phyloP scores from a whole-genome alignment of 352 stramenopile genomes.

The Phytopythium ostracodes region DNA sequence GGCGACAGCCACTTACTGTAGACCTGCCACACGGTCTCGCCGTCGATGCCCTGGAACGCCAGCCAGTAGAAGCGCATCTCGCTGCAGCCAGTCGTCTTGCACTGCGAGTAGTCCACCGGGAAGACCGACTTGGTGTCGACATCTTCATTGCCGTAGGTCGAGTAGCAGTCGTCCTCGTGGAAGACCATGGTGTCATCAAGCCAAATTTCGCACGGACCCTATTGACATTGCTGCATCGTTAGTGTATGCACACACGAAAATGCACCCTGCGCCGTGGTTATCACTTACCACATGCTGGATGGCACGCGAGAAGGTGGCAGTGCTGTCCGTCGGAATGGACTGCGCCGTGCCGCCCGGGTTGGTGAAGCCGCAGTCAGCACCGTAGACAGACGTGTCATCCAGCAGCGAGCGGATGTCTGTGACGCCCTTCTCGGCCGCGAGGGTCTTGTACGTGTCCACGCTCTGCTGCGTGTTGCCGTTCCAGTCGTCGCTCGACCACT shows the following conservation, averaged over 20 bases:
- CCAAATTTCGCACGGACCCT: conserved; percentile 25
- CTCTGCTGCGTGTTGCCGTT: conserved; percentile 11
- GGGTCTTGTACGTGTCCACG: no score
- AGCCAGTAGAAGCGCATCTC: conserved; percentile 27
- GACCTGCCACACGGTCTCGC: conserved; percentile 23
- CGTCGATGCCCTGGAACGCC: conserved; percentile 18
- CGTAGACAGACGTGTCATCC: conserved; percentile 18
- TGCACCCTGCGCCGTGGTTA: no score
- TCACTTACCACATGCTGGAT: conserved; percentile 11
- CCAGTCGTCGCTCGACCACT: conserved; percentile 15
- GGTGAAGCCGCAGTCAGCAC: conserved; percentile 20
- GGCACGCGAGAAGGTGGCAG: conserved; percentile 15
- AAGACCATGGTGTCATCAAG: conserved; percentile 25
- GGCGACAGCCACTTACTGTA: conserved; percentile 21
- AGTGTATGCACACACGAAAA: no score
- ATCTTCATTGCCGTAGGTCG: conserved; percentile 10
- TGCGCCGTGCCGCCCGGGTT: conserved; percentile 15
- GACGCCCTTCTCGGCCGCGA: conserved; percentile 16
- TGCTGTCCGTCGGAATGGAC: conserved; percentile 14
- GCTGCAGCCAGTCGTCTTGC: conserved; percentile 20
- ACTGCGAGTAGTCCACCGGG: conserved; percentile 22
- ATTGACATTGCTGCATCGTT: no score
- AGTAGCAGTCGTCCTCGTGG: conserved; percentile 21
- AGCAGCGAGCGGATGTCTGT: conserved; percentile 16
- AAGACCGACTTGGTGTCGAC: conserved; percentile 22